Evolutionary conservation across 2,329 filamentous ascomycete genomes (phyloP).

Genomic region (Ophiocordyceps australis): DNA sequence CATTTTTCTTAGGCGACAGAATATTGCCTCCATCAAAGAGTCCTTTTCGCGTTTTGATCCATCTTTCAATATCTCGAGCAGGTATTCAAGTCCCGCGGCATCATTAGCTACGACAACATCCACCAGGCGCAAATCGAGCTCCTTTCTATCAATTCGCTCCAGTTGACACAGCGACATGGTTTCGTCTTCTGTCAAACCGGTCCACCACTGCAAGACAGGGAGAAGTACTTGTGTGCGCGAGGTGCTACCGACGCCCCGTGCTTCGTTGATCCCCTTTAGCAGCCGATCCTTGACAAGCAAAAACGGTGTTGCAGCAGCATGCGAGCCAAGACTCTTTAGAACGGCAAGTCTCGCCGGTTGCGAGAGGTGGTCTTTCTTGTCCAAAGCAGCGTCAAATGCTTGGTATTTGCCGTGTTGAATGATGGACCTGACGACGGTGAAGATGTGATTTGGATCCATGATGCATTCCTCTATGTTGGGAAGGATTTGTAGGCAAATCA

Average conservation of each 20-base stretch:
- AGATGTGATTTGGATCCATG: conserved; percentile 57
- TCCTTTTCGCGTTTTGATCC: conserved; percentile 17
- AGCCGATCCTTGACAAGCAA: conserved; percentile 52
- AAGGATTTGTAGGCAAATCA: conserved; percentile 50
- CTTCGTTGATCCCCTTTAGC: conserved; percentile 51
- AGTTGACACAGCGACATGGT: conserved; percentile 21
- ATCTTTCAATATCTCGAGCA: conserved; percentile 29
- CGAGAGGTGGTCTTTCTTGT: conserved; percentile 35
- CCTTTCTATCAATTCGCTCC: conserved; percentile 22
- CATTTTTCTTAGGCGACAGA: conserved; percentile 49
- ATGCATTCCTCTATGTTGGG: conserved; percentile 73
- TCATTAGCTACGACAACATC: conserved; percentile 37
- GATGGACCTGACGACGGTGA: conserved; percentile 32
- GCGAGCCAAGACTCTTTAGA: conserved; percentile 55
- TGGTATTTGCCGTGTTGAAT: conserved; percentile 22
- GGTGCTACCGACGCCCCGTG: conserved; percentile 52
- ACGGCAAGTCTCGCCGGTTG: conserved; percentile 46
- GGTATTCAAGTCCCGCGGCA: conserved; percentile 27
- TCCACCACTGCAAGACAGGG: conserved; percentile 57
- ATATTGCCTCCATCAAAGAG: conserved; percentile 44
- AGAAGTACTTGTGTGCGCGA: conserved; percentile 59
- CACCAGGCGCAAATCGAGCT: conserved; percentile 24
- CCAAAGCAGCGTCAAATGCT: conserved; percentile 15
- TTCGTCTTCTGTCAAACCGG: conserved; percentile 30
- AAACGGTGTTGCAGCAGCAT: conserved; percentile 51